Evolutionary conservation across 2,329 filamentous ascomycete species (phyloP), one percentile per base, ranked within the genome.

Genomic region (Talaromyces sp.): DNA sequence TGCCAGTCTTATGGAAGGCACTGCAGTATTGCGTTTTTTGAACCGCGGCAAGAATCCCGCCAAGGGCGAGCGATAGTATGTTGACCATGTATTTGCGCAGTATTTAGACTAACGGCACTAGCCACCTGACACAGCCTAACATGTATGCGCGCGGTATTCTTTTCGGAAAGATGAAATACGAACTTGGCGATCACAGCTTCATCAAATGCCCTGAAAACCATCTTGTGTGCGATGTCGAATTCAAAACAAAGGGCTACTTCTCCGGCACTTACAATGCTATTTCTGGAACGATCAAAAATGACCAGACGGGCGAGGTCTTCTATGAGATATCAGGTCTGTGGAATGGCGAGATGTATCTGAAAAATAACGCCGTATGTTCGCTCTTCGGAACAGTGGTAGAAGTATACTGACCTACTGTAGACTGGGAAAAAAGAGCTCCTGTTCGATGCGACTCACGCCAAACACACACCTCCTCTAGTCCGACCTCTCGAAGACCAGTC

Each of bases 81-180:
- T 84, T 69, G 61, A 49, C 60, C 68, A 71, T 61, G 72, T n/a
- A n/a, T 59, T 2, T 37, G 47, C 11, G 15, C 25, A 17, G 9
- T 1, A 37, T 19, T 6, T 15, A 56, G 35, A 59, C 61, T 62
- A 68, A 67, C 25, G 49, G 15, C 35, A 17, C 1, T 70, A 96
- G 92, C 79, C 91, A 96, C 73, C 80, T 98, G 61, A 98, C 95
- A 4, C 95, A 99, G 74, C 95, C 95, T 19, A 99, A 99, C 81
- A 99, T 99, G 93, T 99, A 99, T 77, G 95, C 94, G 25, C 87
- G 95, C 68, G 94, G 95, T 41, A 98, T 99, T 67, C 83, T 99
- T 9, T 97, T 99, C 73, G 95, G 95, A 57, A 98, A 97, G 78
- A 98, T 99, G 95, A 98, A 97, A 79, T 99, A 98, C 78, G 95